Percentiles rank a stretch among this genome's conserved stretches.
Conservation (phyloP, 768 basidiomycete species). For the Cytidiella melzeri region DNA sequence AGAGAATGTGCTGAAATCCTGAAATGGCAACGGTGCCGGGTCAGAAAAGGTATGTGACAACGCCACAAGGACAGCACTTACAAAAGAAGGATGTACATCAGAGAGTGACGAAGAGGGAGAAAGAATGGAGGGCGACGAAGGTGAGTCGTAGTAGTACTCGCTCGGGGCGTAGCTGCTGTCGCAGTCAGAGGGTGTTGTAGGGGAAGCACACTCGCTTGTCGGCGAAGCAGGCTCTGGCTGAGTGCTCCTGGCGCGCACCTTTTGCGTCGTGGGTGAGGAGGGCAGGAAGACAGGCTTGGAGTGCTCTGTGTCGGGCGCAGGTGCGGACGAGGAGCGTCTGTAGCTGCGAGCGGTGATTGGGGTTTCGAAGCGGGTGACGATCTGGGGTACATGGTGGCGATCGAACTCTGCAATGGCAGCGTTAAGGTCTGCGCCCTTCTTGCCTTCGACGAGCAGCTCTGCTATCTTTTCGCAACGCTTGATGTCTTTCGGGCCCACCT, state of each 20-base stretch:
- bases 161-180: constrained; percentile 14
- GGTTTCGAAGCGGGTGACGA: constrained; percentile 67
- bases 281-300: constrained; percentile 17
- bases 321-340: constrained; percentile 57
- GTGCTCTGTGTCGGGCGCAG: constrained; percentile 22
- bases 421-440: constrained; percentile 33
- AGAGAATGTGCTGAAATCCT: constrained; percentile 26
- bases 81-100: constrained; percentile 20
- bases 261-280: constrained; percentile 11
- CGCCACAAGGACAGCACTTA: constrained; percentile 13
- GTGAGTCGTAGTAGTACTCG: constrained; percentile 18
- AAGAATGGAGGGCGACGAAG: constrained; percentile 17
- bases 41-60: background rate
- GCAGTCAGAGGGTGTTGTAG: constrained; percentile 11
- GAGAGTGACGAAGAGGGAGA: constrained; percentile 16
- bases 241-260: constrained; percentile 22
- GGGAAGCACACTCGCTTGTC: background rate
- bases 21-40: constrained; percentile 1
- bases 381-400: constrained; percentile 44
- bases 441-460: constrained; percentile 42
- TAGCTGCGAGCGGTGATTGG: constrained; percentile 69
- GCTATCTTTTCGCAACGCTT: constrained; percentile 65
- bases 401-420: constrained; percentile 35
- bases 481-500: constrained; percentile 57
- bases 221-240: constrained; percentile 18